Base-by-base conservation (phyloP, 2,329 filamentous ascomycete species). In the Fusarium poae region DNA sequence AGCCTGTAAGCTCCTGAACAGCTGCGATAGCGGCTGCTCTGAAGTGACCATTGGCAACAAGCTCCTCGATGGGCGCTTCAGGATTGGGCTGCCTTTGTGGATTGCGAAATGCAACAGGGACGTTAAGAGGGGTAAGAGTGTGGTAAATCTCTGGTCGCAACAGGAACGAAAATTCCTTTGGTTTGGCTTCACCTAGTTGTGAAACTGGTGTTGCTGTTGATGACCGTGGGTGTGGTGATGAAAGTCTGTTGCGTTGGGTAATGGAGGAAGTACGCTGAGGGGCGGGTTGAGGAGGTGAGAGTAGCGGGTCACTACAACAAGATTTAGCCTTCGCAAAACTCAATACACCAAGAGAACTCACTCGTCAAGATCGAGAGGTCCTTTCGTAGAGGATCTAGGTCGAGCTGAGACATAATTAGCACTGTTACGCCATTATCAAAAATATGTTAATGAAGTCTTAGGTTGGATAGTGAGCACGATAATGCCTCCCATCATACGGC, bases 101-200 rank as follows among this genome's bases (percentile, higher is more conserved):
- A 67, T 87, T 87, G 64, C 92, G 88, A 77, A 97, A 95, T 5
- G 93, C 81, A 0, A 82, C 74, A 0, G 89, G 88, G 15, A 89
- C 79, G 65, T 85, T 83, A 44, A 88, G 84, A 18, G 86, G 86
- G 1, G 91, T 89, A 25, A 97, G 83, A 3, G 91, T 89, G 76
- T 97, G 94, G 82, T 95, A 97, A 57, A 94, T 91, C 68, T 93
- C 88, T 5, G 92, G 90, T 21, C 90, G 88, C 13, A 96, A 86
- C 45, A 97, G 88, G 77, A 91, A 95, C 20, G 90, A 88, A 71
- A 97, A 92, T 81, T 97, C 91, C 74, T 92, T 91, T 45, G 75
- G 71, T 5, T 72, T 72, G 2, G 62, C 49, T 42, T 80, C 77
- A 16, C 76, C 77, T 18, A 79, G 51, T 51, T 74, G 75, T 12